Percentiles rank a stretch among this genome's conserved stretches.
Evolutionary conservation across 179 eudicot genomes (phyloP).

Genomic region (Beta lomatogona): DNA sequence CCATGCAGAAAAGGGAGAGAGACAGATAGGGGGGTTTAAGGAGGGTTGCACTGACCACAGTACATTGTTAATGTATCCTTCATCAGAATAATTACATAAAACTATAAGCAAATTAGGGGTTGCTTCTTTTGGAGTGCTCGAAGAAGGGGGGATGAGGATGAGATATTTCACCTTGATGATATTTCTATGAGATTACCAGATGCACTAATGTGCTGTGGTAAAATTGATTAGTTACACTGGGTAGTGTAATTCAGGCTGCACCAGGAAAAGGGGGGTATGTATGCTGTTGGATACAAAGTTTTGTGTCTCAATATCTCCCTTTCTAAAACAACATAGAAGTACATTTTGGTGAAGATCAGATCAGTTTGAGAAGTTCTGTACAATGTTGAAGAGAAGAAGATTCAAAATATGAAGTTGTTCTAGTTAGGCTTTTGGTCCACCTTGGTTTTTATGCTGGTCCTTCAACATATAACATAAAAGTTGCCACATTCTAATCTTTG

Average conservation of each 20-base stretch:
- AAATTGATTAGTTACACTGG: neutral
- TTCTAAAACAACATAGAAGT: neutral
- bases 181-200: no score
- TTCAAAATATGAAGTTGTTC: neutral
- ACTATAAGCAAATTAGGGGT: no score
- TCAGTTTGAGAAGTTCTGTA: neutral
- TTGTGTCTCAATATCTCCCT: neutral
- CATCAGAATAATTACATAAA: neutral
- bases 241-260: neutral
- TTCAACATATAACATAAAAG: neutral
- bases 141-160: no score
- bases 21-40: neutral
- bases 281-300: neutral
- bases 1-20: neutral
- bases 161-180: no score
- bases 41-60: neutral
- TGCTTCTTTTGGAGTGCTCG: no score
- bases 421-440: neutral
- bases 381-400: neutral
- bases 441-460: neutral
- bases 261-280: neutral
- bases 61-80: no score
- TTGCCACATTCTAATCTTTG: conserved; percentile 15
- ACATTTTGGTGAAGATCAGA: neutral
- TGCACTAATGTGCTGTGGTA: neutral